Evolutionary conservation across 176 grass and related monocot species (phyloP).

Genomic region (Phoenix roebelenii): DNA sequence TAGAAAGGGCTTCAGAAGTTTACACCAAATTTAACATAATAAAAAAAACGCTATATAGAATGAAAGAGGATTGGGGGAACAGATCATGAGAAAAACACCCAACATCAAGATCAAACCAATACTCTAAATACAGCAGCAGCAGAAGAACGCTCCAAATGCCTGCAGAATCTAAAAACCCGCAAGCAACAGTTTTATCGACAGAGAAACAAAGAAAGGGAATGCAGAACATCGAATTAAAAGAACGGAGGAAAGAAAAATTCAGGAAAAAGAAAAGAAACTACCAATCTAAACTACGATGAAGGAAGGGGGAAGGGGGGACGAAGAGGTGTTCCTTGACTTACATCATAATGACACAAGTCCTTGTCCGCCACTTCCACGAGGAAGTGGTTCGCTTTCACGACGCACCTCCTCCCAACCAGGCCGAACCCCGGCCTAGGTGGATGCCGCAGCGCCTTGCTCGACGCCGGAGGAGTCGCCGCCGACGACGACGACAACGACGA

Average conservation of each 20-base stretch:
- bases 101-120: too few species aligned
- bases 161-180: too few species aligned
- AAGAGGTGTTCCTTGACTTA: slow-evolving; percentile 16
- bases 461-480: slow-evolving; percentile 27
- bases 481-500: neutral
- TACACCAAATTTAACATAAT: neutral
- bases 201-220: too few species aligned
- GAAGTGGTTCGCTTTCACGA: slow-evolving; percentile 67
- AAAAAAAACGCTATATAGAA: too few species aligned
- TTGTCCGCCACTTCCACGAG: slow-evolving; percentile 52
- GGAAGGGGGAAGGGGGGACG: neutral
- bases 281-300: neutral
- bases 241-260: neutral
- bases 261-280: neutral
- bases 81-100: too few species aligned
- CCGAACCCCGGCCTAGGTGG: slow-evolving; percentile 26
- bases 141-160: too few species aligned
- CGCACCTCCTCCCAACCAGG: slow-evolving; percentile 22
- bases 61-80: too few species aligned
- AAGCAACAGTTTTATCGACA: too few species aligned
- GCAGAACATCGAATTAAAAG: too few species aligned
- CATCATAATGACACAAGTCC: slow-evolving; percentile 68
- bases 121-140: too few species aligned
- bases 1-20: neutral
- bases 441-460: slow-evolving; percentile 40